Evolutionary conservation across 1,284 basidiomycete species (phyloP), one percentile per base, ranked within the genome.

Genomic region (Entoloma clypeatum): DNA sequence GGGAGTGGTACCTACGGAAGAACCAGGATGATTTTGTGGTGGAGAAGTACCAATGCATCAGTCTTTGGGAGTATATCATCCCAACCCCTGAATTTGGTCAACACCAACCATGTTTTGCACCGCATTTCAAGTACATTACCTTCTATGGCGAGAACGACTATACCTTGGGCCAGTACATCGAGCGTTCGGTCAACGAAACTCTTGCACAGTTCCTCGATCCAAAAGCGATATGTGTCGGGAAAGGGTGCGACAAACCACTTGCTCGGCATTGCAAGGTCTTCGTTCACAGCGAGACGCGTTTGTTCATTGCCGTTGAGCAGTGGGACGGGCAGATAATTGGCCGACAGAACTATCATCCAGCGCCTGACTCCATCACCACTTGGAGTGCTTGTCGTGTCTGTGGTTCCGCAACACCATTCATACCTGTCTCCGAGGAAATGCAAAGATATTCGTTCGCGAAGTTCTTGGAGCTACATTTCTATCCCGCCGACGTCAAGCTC

Each of bases 91-190:
- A 85, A 43, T 71, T 78, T 47, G 77, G 77, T 8, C 64, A 69
- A 13, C 75, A 77, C 53, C 77, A 79, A 6, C 71, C 87, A 5
- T 91, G 86, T 56, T 79, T 81, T 52, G 71, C 75, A n/a, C 85
- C 86, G 0, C 61, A 69, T 37, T 61, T 94, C 32, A 74, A 76
- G 24, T 83, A 86, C 45, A 79, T 90, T 65, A 85, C 81, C 18
- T 98, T 95, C 64, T 99, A 99, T 58, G 89, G 92, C 35, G 81
- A 90, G 44, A 90, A 91, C 49, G 95, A 99, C 60, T 81, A 80
- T 60, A 93, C 95, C 1, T 75, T 99, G 4, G 92, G 92, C 0
- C 90, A 93, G 58, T 96, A 87, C 64, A 85, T 99, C 48, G 91
- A 94, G 53, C 80, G 85, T 30, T 77, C 80, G 0, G 79, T 86